Conservation (phyloP, 1,139 yeast genomes). For the Suhomyces bribrorum region DNA sequence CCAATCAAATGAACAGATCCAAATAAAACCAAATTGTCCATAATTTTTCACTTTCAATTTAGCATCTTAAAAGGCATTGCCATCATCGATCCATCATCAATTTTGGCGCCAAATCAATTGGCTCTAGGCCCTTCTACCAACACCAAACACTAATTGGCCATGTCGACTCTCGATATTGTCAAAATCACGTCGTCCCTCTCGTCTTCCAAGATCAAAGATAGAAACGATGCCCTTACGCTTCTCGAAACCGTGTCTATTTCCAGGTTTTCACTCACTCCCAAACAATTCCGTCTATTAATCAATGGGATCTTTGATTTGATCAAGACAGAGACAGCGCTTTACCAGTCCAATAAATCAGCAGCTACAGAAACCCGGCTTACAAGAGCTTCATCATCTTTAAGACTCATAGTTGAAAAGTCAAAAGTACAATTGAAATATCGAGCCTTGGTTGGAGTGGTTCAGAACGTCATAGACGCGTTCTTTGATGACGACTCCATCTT, state of each 20-base stretch:
- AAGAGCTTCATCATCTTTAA: slow-evolving; percentile 40
- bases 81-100: background rate
- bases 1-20: no score
- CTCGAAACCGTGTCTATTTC: slow-evolving; percentile 35
- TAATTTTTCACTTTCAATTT: no score
- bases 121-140: background rate
- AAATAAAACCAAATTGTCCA: no score
- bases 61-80: no score
- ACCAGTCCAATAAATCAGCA: slow-evolving; percentile 27
- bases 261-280: slow-evolving; percentile 23
- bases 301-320: slow-evolving; percentile 43
- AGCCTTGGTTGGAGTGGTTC: slow-evolving; percentile 29
- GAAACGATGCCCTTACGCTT: slow-evolving; percentile 50
- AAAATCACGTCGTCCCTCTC: slow-evolving; percentile 22
- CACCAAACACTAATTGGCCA: slow-evolving; percentile 5
- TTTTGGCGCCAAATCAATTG: background rate
- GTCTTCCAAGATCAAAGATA: slow-evolving; percentile 53
- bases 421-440: slow-evolving; percentile 31
- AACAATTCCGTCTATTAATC: slow-evolving; percentile 29
- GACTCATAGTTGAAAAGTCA: slow-evolving; percentile 31
- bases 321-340: slow-evolving; percentile 41
- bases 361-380: slow-evolving; percentile 44
- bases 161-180: slow-evolving; percentile 26
- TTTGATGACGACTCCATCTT: slow-evolving; percentile 19
- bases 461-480: slow-evolving; percentile 24